Evolutionary conservation across 202 grass and related monocot species (phyloP).

Genomic region (Carex arenaria): DNA sequence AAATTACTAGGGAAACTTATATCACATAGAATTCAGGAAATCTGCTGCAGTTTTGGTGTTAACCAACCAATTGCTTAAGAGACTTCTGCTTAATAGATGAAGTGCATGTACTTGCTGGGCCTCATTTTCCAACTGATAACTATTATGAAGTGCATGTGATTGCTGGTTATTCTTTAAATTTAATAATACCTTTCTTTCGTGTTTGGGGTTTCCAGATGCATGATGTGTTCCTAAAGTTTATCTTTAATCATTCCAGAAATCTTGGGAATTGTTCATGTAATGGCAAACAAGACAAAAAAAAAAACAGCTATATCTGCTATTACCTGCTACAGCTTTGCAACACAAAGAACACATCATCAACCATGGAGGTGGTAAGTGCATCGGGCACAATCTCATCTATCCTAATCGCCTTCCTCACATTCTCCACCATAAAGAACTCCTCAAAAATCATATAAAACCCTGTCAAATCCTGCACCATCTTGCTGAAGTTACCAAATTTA

Average conservation of each 20-base stretch:
- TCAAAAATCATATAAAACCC: constrained; percentile 90
- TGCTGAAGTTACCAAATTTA: constrained; percentile 74
- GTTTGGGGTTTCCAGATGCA: neutral
- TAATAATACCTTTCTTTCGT: neutral
- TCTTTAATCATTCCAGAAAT: neutral
- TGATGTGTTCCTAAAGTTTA: neutral
- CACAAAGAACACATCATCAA: constrained; percentile 86
- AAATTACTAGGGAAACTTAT: neutral
- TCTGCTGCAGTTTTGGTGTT: neutral
- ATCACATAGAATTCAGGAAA: neutral
- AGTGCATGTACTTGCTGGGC: neutral
- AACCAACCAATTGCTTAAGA: neutral
- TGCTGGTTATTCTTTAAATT: neutral
- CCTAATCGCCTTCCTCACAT: constrained; percentile 83
- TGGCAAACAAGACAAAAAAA: neutral
- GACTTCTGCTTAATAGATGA: neutral
- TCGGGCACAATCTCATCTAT: constrained; percentile 70
- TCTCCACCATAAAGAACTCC: constrained; percentile 99
- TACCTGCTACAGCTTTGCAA: constrained; percentile 72
- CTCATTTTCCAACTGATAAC: neutral
- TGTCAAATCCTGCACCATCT: constrained; percentile 72
- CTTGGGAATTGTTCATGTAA: neutral
- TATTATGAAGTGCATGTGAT: neutral
- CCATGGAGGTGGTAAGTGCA: constrained; percentile 81
- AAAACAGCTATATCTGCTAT: neutral